phyloP scores from a whole-genome alignment of 768 basidiomycete species.

The Leccinum disarticulatum region DNA sequence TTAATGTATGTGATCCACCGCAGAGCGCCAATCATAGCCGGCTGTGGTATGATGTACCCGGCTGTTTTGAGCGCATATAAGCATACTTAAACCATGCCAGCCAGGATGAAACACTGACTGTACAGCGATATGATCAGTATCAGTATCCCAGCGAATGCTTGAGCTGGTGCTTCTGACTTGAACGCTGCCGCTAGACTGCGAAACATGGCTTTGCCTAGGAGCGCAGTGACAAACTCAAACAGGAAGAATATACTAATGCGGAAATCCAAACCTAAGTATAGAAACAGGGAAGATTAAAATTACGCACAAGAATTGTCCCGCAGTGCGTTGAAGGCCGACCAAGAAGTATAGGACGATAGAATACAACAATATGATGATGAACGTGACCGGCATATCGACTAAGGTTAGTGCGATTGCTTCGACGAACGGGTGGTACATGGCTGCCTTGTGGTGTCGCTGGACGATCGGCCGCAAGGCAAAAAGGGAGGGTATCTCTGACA shows the following conservation, averaged over 20 bases:
- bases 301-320: slow-evolving; percentile 66
- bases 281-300: background rate
- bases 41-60: slow-evolving; percentile 59
- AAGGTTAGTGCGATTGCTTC: slow-evolving; percentile 47
- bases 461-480: slow-evolving; percentile 47
- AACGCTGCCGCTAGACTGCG: slow-evolving; percentile 62
- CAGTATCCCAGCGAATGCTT: slow-evolving; percentile 54
- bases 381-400: slow-evolving; percentile 46
- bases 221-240: slow-evolving; percentile 53
- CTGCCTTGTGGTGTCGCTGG: slow-evolving; percentile 41
- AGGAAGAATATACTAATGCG: slow-evolving; percentile 53
- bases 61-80: slow-evolving; percentile 17
- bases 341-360: slow-evolving; percentile 57
- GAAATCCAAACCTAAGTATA: slow-evolving; percentile 3
- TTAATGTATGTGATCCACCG: slow-evolving; percentile 68
- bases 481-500: slow-evolving; percentile 58
- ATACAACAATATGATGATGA: slow-evolving; percentile 36
- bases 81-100: background rate
- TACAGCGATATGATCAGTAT: slow-evolving; percentile 57
- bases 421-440: slow-evolving; percentile 52
- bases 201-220: slow-evolving; percentile 79
- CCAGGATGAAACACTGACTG: slow-evolving; percentile 12
- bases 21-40: slow-evolving; percentile 66
- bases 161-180: slow-evolving; percentile 58
- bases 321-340: slow-evolving; percentile 52